Conservation (phyloP, 352 stramenopile genomes). For the Phytophthora citricola region DNA sequence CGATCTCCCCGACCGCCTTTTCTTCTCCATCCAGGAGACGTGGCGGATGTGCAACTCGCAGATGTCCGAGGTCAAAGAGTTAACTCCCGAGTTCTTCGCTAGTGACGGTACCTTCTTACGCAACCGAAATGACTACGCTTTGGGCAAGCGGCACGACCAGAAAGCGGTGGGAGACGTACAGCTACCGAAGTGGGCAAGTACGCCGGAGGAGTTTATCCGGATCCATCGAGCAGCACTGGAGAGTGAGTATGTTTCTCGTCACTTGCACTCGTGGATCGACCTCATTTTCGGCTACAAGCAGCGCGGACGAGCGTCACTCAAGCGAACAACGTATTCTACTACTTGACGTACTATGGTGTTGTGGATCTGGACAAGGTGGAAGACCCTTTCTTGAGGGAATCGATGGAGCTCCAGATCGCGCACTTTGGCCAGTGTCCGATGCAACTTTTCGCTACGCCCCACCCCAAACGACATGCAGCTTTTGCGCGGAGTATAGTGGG, state of each 20-base stretch:
- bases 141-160: constrained; percentile 92
- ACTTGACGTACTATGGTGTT: constrained; percentile 92
- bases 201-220: constrained; percentile 96
- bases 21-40: constrained; percentile 96
- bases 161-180: constrained; percentile 93
- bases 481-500: constrained; percentile 37
- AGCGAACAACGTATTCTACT: constrained; percentile 97
- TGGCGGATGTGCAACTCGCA: constrained; percentile 98
- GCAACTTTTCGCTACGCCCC: constrained; percentile 90
- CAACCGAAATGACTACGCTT: constrained; percentile 96
- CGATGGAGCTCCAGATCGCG: constrained; percentile 98
- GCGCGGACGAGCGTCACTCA: constrained; percentile 92
- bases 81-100: constrained; percentile 98
- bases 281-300: constrained; percentile 99
- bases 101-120: constrained; percentile 94
- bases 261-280: constrained; percentile 99
- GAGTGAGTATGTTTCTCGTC: constrained; percentile 96
- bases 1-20: constrained; percentile 98
- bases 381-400: constrained; percentile 92
- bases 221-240: constrained; percentile 97
- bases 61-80: constrained; percentile 99
- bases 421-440: constrained; percentile 99
- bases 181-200: constrained; percentile 97
- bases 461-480: constrained; percentile 68
- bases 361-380: constrained; percentile 98